Evolutionary conservation across 139 green algal species (phyloP), one percentile per base, ranked within the genome.

Genomic region (Parachlorella kessleri): DNA sequence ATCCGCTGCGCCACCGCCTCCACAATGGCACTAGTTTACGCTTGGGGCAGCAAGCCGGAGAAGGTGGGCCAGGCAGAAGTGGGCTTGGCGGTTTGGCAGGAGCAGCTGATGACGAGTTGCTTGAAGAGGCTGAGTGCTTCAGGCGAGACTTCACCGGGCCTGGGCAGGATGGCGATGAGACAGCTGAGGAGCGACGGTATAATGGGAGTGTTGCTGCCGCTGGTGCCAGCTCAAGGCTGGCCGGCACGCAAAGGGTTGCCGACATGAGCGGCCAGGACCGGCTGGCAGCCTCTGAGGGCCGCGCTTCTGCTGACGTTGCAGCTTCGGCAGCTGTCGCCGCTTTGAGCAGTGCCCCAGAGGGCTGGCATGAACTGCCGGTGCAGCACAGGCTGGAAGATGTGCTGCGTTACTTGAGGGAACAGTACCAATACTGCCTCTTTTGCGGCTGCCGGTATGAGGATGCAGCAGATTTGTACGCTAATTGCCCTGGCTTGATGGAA

Each of bases 351-450:
- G 38, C 24, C 26, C 3, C 8, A 66, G 35, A 80, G 28, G 63
- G 72, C 2, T 88, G 75, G 71, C 54, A 81, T 55, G 40, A 72
- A 28, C 54, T 79, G 55, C 71, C 79, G 8, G 68, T 76, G 14
- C 36, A 65, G 1, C 41, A 73, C 33, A 75, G 66, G 70, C 72
- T 88, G 33, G 55, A 55, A 4, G 69, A 74, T 18, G 42, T 84
- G 66, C 68, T 88, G 32, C 35, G 41, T 2, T 70, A 78, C n/a
- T 64, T 88, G 21, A 39, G 83, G 6, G 42, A 55, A 2, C 65
- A 24, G 6, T 72, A 88, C 42, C 74, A 63, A 7, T 88, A 88
- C 59, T 88, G 83, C 41, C 33, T 88, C 5, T 88, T 79, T 71
- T 88, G 83, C 55, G 80, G 83, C 28, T 79, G 72, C 48, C 79